These are phyloP conservation scores for Mortierella sp. DNA, from an alignment of 371 early-diverging fungal species.

Conservation along the genomic window DNA sequence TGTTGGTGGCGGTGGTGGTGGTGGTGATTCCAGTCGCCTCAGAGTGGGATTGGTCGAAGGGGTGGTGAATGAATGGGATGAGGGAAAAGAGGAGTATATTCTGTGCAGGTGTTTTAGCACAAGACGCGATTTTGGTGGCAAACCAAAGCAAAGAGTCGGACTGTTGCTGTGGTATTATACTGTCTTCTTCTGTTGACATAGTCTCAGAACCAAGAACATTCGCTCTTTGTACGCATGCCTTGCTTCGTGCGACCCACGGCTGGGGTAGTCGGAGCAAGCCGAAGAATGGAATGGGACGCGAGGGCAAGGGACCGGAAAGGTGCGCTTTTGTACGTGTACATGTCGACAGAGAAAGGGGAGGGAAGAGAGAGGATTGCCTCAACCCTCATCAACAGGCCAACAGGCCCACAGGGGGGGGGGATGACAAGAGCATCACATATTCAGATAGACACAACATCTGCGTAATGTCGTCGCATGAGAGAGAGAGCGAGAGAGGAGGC, in stretches of 20 bases:
- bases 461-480: too few relatives aligned
- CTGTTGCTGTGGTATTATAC: too few relatives aligned
- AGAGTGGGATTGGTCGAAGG: not conserved
- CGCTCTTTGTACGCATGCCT: not conserved
- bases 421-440: too few relatives aligned
- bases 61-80: not conserved
- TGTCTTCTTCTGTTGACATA: too few relatives aligned
- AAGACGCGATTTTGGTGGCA: slow-evolving; percentile 1
- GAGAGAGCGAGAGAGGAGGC: too few relatives aligned
- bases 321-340: too few relatives aligned
- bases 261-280: not conserved
- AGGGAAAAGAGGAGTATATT: not conserved
- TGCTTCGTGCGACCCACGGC: not conserved
- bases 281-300: too few relatives aligned
- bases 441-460: too few relatives aligned
- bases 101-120: not conserved
- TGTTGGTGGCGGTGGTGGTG: not conserved
- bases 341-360: too few relatives aligned
- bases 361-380: too few relatives aligned
- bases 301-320: not conserved
- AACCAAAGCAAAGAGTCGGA: slow-evolving; percentile 12
- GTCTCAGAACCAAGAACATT: not conserved
- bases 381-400: too few relatives aligned
- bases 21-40: not conserved
- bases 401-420: too few relatives aligned